Evolutionary conservation across 1,139 yeast genomes (phyloP).

Genomic region (Pneumocystis canis): DNA sequence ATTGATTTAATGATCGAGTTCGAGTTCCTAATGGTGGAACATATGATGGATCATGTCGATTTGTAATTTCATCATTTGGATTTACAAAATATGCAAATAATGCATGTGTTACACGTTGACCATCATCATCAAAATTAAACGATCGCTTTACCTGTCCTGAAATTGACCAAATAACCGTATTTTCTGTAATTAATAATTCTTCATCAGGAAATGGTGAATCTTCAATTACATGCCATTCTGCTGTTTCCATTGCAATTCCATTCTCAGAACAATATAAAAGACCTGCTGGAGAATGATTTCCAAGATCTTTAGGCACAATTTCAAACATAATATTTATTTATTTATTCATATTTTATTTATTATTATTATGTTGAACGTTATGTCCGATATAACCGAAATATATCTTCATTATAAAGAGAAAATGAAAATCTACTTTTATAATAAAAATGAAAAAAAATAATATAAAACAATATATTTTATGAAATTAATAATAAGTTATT

Average conservation of each 20-base stretch:
- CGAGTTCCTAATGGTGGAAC: neutral
- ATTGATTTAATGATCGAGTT: neutral
- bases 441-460: too few species aligned
- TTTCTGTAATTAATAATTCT: slow-evolving; percentile 5
- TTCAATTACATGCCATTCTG: neutral
- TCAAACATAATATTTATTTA: neutral
- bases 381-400: too few species aligned
- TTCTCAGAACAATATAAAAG: neutral
- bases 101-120: slow-evolving; percentile 8
- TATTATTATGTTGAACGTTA: neutral
- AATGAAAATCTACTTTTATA: neutral
- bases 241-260: neutral
- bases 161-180: slow-evolving; percentile 8
- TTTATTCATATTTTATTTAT: neutral
- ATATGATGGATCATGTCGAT: neutral
- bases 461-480: too few species aligned
- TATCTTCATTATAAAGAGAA: too few species aligned
- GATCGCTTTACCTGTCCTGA: slow-evolving; percentile 4
- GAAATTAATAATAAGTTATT: too few species aligned
- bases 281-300: neutral
- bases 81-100: slow-evolving; percentile 7
- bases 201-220: slow-evolving; percentile 1
- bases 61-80: slow-evolving; percentile 2
- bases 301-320: neutral
- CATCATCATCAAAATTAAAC: slow-evolving; percentile 6